A percentile compares a stretch with the other conserved stretches of the same genome.
Evolutionary conservation across 495 filamentous ascomycete species (phyloP).

Genomic region (Achaetomiella virescens): DNA sequence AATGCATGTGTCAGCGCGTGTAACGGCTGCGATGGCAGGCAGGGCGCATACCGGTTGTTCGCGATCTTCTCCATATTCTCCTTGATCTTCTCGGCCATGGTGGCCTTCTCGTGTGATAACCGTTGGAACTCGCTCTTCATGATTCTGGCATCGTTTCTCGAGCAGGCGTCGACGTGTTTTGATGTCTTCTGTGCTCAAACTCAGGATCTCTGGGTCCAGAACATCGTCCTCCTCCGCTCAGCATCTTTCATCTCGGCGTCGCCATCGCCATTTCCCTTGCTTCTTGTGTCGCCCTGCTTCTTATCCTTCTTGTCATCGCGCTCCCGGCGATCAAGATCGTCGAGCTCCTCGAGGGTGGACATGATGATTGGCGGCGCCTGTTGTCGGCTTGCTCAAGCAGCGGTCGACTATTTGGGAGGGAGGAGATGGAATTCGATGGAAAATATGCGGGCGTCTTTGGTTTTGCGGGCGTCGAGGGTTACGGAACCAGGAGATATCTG

Average conservation of each 20-base stretch:
- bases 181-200: conserved; percentile 88
- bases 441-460: background rate
- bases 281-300: conserved; percentile 61
- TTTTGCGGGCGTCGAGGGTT: background rate
- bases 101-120: conserved; percentile 86
- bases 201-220: conserved; percentile 84
- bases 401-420: background rate
- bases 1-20: conserved; percentile 14
- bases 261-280: conserved; percentile 58
- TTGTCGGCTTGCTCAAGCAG: background rate
- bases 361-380: conserved; percentile 18
- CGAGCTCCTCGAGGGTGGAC: conserved; percentile 41
- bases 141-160: conserved; percentile 94
- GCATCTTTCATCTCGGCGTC: conserved; percentile 89
- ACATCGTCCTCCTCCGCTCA: conserved; percentile 67
- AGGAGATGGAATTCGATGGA: background rate
- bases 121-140: conserved; percentile 97
- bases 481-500: background rate
- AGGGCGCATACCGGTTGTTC: conserved; percentile 75
- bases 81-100: conserved; percentile 98
- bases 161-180: conserved; percentile 77
- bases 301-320: conserved; percentile 74
- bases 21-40: background rate
- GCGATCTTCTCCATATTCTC: conserved; percentile 98
- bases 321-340: conserved; percentile 55